Base-by-base conservation (phyloP, 148 eudicot genomes). In the Simmondsia chinensis region DNA sequence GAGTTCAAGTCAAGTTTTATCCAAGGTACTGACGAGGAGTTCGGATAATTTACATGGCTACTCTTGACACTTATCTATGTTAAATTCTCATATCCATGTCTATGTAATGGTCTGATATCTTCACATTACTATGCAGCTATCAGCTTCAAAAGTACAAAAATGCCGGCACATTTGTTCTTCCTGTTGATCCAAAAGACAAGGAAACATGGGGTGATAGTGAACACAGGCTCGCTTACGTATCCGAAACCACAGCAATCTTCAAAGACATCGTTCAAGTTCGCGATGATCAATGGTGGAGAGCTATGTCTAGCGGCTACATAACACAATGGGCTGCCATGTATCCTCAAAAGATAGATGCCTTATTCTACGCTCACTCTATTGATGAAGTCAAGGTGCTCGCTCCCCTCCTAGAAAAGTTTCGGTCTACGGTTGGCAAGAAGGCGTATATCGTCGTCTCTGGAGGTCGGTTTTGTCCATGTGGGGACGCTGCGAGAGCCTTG, bases 131-230 rank as follows among this genome's bases (percentile, higher is more conserved):
- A 8, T 61, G 54, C 88, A 91, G 97, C 56, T 91, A 91, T 50
- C 95, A 82, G 69, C 97, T 91, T 39, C 97, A 85, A 41, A 91
- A 91, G 62, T 91, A 91, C 72, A 66, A 95, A 68, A 66, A 85
- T 32, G 95, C 88, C 0, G 83, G 88, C 3, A 81, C 97, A n/a
- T 91, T 71, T 44, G 95, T 85, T 33, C 61, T 91, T 5, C 95
- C 97, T 9, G 88, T 91, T 5, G 81, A 91, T 32, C 79, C 94
- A 5, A 79, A 72, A 20, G 97, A 91, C 61, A 85, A 91, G 51
- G 97, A 91, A 58, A 91, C 94, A 39, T 91, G 97, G 97, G 97
- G 97, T 0, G 97, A 91, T 39, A 91, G 97, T 31, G 97, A 91
- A 44, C 97, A 91, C 54, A 63, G 97, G 17, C 94, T 91, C 0